phyloP scores from a whole-genome alignment of 192 early-diverging fungal species.

The Coemansia javaensis region DNA sequence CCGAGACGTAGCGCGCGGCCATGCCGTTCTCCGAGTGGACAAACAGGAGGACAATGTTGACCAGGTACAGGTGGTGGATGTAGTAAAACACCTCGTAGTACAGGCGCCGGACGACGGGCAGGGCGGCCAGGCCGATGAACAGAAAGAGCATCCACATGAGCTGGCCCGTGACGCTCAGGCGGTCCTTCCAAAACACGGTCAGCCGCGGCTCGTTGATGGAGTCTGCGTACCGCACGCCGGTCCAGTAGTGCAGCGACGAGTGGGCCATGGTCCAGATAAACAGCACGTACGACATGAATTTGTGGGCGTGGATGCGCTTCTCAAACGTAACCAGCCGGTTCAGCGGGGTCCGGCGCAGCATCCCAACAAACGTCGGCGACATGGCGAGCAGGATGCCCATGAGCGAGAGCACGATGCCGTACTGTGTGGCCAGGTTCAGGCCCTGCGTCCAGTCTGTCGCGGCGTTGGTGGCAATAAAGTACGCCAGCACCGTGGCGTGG shows the following conservation, averaged over 20 bases:
- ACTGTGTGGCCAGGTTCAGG: slow-evolving; percentile 40
- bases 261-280: slow-evolving; percentile 66
- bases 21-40: slow-evolving; percentile 66
- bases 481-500: slow-evolving; percentile 33
- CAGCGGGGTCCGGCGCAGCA: slow-evolving; percentile 55
- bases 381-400: slow-evolving; percentile 55
- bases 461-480: slow-evolving; percentile 25
- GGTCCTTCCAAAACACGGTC: slow-evolving; percentile 40
- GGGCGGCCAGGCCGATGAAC: slow-evolving; percentile 59
- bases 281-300: slow-evolving; percentile 63
- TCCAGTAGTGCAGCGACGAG: slow-evolving; percentile 49
- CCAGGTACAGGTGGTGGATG: slow-evolving; percentile 72
- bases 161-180: slow-evolving; percentile 63
- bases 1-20: slow-evolving; percentile 33
- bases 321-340: slow-evolving; percentile 64
- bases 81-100: slow-evolving; percentile 81
- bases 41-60: slow-evolving; percentile 66
- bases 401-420: slow-evolving; percentile 42
- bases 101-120: slow-evolving; percentile 51
- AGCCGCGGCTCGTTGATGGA: slow-evolving; percentile 16
- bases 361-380: slow-evolving; percentile 67
- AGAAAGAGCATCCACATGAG: slow-evolving; percentile 65
- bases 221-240: slow-evolving; percentile 31
- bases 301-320: slow-evolving; percentile 71
- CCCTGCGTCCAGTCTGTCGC: slow-evolving; percentile 35